phyloP scores from a whole-genome alignment of 2,329 filamentous ascomycete genomes.

The Neobulgaria alba region DNA sequence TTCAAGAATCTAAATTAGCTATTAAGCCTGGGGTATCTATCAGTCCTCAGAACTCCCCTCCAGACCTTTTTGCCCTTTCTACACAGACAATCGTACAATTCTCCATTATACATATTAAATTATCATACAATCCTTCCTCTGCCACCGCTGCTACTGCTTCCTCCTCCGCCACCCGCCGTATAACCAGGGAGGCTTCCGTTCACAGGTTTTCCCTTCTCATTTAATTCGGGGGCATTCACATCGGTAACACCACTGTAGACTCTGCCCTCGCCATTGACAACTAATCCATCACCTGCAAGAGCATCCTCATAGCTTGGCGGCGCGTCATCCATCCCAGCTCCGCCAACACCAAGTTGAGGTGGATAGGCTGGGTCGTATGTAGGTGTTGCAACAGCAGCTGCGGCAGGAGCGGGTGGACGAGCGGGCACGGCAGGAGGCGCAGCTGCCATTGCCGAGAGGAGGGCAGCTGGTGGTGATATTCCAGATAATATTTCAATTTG shows the following conservation, averaged over 20 bases:
- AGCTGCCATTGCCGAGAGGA: constrained; percentile 57
- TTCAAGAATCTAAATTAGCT: no score
- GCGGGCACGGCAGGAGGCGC: constrained; percentile 14
- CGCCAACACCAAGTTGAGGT: constrained; percentile 44
- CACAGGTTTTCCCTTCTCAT: constrained; percentile 25
- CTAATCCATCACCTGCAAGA: constrained; percentile 65
- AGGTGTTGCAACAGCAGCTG: constrained; percentile 11
- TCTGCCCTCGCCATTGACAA: constrained; percentile 62
- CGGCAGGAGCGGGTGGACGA: constrained; percentile 18
- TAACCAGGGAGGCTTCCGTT: no score
- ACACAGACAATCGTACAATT: no score
- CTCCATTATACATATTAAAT: no score
- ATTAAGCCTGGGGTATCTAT: no score
- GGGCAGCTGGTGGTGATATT: constrained; percentile 68
- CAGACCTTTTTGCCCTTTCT: no score
- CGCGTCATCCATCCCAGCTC: constrained; percentile 57
- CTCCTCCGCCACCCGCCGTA: no score
- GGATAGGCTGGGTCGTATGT: constrained; percentile 47
- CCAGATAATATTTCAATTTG: constrained; percentile 79
- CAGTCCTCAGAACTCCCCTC: no score
- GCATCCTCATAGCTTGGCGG: constrained; percentile 94
- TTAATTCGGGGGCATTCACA: constrained; percentile 42
- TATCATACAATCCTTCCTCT: no score
- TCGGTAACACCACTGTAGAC: constrained; percentile 59
- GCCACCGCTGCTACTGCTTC: no score